phyloP scores from a whole-genome alignment of 148 eudicot species.

The Talinum fruticosum region DNA sequence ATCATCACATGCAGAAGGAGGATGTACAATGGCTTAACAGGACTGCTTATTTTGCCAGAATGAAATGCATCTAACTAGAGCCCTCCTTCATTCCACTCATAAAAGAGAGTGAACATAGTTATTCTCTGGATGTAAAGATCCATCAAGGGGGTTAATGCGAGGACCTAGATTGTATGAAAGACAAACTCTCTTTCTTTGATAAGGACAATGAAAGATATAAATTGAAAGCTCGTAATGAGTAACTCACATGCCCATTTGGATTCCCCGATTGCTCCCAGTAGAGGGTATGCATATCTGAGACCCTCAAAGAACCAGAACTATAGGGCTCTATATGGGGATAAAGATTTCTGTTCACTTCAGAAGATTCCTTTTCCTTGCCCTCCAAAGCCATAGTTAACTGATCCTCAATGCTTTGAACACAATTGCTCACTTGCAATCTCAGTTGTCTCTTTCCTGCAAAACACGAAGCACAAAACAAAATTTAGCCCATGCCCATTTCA shows the following conservation, averaged over 20 bases:
- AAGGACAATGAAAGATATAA: not conserved
- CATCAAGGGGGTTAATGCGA: too few species aligned
- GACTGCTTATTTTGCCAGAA: not conserved
- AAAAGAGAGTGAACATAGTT: not conserved
- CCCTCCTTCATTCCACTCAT: not conserved
- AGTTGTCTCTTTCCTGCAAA: conserved; percentile 49
- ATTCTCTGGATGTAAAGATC: too few species aligned
- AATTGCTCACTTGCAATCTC: conserved; percentile 30
- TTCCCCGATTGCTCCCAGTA: conserved; percentile 98
- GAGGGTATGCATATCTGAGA: conserved; percentile 76
- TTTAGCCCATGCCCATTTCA: conserved; percentile 17
- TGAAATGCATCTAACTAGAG: not conserved
- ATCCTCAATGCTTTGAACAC: conserved; percentile 32
- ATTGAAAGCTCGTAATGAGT: not conserved
- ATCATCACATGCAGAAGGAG: not conserved
- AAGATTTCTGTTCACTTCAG: conserved; percentile 44
- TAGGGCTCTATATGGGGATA: conserved; percentile 78
- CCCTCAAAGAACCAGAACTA: conserved; percentile 72
- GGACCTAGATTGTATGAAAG: too few species aligned
- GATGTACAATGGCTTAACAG: not conserved
- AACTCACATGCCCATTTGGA: conserved; percentile 86
- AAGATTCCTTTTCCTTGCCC: conserved; percentile 33
- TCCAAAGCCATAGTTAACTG: conserved; percentile 50
- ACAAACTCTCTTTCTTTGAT: not conserved
- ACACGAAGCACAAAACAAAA: not conserved